Evolutionary conservation across 441 rosid genomes (phyloP).

Genomic region (Corymbia calophylla): DNA sequence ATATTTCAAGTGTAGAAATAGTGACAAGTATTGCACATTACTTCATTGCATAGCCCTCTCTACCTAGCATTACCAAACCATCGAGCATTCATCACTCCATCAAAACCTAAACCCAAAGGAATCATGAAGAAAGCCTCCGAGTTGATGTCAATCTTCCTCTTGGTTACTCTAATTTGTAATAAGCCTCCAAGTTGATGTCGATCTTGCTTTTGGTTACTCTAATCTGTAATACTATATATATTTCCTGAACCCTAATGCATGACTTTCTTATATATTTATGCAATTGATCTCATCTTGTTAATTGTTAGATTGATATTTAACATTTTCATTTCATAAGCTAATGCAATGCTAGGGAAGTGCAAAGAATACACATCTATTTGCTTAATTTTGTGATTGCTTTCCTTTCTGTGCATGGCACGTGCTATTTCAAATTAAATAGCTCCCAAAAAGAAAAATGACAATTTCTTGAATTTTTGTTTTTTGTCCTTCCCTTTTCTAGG

Average conservation of each 20-base stretch:
- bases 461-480: not conserved
- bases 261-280: not conserved
- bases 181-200: no score
- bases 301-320: not conserved
- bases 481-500: not conserved
- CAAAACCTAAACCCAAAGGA: not conserved
- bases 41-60: not conserved
- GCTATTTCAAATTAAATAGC: not conserved
- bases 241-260: not conserved
- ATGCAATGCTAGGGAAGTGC: not conserved
- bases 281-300: not conserved
- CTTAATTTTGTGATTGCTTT: not conserved
- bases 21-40: rapidly evolving
- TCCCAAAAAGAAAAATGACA: not conserved
- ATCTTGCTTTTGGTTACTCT: no score
- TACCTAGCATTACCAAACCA: not conserved
- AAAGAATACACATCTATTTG: not conserved
- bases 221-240: no score
- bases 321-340: not conserved
- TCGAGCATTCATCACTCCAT: not conserved
- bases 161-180: not conserved
- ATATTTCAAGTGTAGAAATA: not conserved
- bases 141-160: not conserved
- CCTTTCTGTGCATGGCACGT: not conserved
- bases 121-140: not conserved